Percentiles rank a stretch among this genome's conserved stretches.
Evolutionary conservation across 2,329 filamentous ascomycete genomes (phyloP).

Genomic region (Fusarium torreyae): DNA sequence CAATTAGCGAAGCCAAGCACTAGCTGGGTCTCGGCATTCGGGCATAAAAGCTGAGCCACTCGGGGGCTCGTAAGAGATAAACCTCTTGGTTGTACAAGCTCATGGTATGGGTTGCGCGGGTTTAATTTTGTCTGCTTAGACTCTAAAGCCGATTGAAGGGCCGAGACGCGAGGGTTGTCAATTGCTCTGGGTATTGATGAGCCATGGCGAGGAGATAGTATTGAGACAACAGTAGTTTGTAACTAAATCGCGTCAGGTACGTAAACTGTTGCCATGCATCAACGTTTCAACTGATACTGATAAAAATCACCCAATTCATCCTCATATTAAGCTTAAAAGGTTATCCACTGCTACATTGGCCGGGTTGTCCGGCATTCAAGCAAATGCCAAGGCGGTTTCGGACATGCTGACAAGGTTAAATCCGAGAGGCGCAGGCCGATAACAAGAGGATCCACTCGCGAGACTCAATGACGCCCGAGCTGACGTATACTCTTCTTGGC

Average conservation of each 20-base stretch:
- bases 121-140: neutral
- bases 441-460: conserved; percentile 5
- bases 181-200: neutral
- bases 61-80: conserved; percentile 22
- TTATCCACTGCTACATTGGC: neutral
- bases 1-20: conserved; percentile 30
- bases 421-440: conserved; percentile 21
- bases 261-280: neutral
- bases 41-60: conserved; percentile 40
- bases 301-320: neutral
- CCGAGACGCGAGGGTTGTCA: neutral
- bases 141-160: neutral
- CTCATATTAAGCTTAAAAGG: conserved; percentile 27
- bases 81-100: conserved; percentile 6
- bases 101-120: conserved; percentile 4
- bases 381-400: conserved; percentile 14
- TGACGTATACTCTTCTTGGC: conserved; percentile 36
- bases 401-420: conserved; percentile 28
- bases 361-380: conserved; percentile 12
- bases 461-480: conserved; percentile 30
- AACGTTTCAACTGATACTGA: neutral
- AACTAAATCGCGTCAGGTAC: no score
- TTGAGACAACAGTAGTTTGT: no score
- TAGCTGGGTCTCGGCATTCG: conserved; percentile 9
- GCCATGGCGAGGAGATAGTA: no score